Evolutionary conservation across 2,329 filamentous ascomycete genomes (phyloP).

Genomic region (Aspergillus ruber): DNA sequence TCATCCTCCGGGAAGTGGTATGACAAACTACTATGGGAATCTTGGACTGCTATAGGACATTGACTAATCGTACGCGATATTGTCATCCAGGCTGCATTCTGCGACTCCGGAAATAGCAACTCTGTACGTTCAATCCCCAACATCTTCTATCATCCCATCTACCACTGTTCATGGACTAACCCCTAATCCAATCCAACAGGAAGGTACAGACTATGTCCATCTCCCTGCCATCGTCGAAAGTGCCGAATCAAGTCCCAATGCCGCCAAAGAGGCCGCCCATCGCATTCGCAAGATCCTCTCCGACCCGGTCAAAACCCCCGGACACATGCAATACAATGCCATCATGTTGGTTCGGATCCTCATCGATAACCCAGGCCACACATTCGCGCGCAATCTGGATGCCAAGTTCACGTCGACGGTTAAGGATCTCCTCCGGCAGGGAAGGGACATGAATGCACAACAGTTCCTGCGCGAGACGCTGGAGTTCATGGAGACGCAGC

Average conservation of each 20-base stretch:
- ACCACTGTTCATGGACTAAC: background rate
- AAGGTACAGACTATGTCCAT: conserved; percentile 86
- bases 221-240: conserved; percentile 90
- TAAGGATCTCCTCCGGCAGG: conserved; percentile 66
- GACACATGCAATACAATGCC: conserved; percentile 85
- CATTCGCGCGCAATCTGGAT: conserved; percentile 87
- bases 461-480: conserved; percentile 85
- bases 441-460: conserved; percentile 68
- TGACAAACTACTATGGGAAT: conserved; percentile 4
- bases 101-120: conserved; percentile 60
- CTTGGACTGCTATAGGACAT: background rate
- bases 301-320: conserved; percentile 58
- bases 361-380: conserved; percentile 80
- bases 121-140: conserved; percentile 35
- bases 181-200: conserved; percentile 11
- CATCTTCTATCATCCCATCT: background rate
- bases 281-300: conserved; percentile 76
- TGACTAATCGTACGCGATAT: conserved; percentile 4
- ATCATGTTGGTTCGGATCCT: conserved; percentile 93
- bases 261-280: conserved; percentile 72
- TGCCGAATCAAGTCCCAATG: conserved; percentile 83
- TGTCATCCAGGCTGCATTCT: conserved; percentile 62
- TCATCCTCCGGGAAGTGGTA: conserved; percentile 37
- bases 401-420: conserved; percentile 71
- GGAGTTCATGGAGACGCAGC: conserved; percentile 67